Evolutionary conservation across 140 eudicot genomes (phyloP), one percentile per base, ranked within the genome.

Genomic region (Bidens hawaiensis): DNA sequence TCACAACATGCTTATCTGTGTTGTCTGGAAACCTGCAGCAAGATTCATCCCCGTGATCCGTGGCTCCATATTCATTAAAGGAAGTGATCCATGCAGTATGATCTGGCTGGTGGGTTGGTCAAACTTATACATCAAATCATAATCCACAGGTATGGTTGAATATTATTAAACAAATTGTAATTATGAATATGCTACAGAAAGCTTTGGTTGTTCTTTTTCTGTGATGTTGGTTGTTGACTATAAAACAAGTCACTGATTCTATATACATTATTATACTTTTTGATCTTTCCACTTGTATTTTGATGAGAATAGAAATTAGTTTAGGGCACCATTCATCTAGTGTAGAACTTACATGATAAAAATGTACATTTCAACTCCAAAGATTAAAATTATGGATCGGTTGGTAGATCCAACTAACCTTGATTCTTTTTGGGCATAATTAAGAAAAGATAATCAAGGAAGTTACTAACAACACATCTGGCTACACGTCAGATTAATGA

Each of bases 141-240:
- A 13, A 59, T 74, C 68, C 61, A 45, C 69, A 74, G 62, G 73
- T 23, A 64, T 63, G 50, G 3, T 58, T 58, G 23, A 46, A n/a
- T n/a, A n/a, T 47, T 6, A 73, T 73, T 56, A 45, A 45, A 64
- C 38, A 55, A 56, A 54, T 46, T 72, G 58, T 67, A 74, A 74
- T 66, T 47, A 74, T 74, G 57, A 58, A 74, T 74, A 53, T 73
- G 68, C 24, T 72, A 66, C 78, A 65, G 68, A 36, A 57, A 49
- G 25, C 21, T 66, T 66, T 58, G 41, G 74, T 74, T 74, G 74
- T 74, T 36, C n/a, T 74, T 66, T 48, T 36, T 74, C 69, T 74
- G 74, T 66, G 57, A 25, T 65, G 73, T 65, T 73, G 62, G 73
- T 73, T 65, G 62, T 47, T 56, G 28, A 56, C 57, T 73, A 56